Evolutionary conservation across 768 basidiomycete species (phyloP), one percentile per base, ranked within the genome.

Genomic region (Mycena olivaceomarginata): DNA sequence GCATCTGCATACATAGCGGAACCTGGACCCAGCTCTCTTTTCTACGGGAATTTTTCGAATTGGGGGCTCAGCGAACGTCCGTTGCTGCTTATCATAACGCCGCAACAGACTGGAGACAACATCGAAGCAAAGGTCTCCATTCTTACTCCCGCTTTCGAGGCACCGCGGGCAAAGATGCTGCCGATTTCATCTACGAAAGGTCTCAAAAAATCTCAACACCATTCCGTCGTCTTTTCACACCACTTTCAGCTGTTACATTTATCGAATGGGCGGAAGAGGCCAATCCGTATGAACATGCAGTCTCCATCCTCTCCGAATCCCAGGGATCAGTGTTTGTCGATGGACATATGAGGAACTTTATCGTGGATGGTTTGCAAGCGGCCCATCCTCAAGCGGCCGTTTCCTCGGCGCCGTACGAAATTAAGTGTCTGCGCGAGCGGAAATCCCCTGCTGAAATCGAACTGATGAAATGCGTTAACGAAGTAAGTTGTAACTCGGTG

Each of bases 51-150:
- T 79, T 88, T 96, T 74, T 93, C 88, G 10, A 81, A 89, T 25
- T 98, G 97, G 96, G 77, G 80, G 43, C 89, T 96, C 43, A 95
- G 94, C 12, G 96, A 97, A 85, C 90, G 96, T 3, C 96, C 96
- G 0, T 88, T 97, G 16, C 85, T 97, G 7, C 86, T 97, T 43
- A 88, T 95, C 71, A 80, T 97, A 57, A 88, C 90, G 10, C 91
- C 94, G 13, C 75, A 82, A 5, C 82, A 79, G 51, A 67, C 76
- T 25, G 73, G 67, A 37, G 77, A 80, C 5, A 74, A 82, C 2
- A 81, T 90, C 22, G 78, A 80, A 46, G 85, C 91, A 31, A 88
- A 88, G 22, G 80, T 97, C 46, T 88, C 89, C 1, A 82, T 97
- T 70, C 84, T 98, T 60, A 95, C 96, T 6, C 96, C 96, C 0